Evolutionary conservation across 495 filamentous ascomycete species (phyloP).

Genomic region (Pseudomonodictys pantanalensis): DNA sequence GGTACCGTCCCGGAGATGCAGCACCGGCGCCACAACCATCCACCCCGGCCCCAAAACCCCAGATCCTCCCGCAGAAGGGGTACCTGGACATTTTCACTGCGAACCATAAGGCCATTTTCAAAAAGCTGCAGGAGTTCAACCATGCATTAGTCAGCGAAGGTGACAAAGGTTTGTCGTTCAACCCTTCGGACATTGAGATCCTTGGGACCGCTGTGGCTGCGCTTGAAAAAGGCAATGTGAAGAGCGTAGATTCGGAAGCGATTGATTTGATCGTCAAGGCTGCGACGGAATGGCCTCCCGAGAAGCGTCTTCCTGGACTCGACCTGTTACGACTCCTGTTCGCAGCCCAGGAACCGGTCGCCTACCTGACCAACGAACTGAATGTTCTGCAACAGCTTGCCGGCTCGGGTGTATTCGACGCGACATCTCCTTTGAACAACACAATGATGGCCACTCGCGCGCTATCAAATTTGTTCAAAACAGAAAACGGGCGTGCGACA

Average conservation of each 20-base stretch:
- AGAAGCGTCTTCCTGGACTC: constrained; percentile 74
- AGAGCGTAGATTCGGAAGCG: constrained; percentile 45
- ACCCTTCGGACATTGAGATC: constrained; percentile 62
- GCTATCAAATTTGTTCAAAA: constrained; percentile 84
- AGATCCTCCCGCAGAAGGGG: constrained; percentile 73
- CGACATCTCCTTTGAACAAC: constrained; percentile 60
- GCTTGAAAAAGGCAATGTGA: constrained; percentile 45
- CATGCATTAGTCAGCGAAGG: constrained; percentile 61
- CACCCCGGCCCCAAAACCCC: constrained; percentile 51
- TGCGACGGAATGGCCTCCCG: constrained; percentile 70
- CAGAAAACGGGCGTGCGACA: constrained; percentile 63
- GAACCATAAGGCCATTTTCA: constrained; percentile 61
- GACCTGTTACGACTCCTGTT: constrained; percentile 81
- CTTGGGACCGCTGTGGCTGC: constrained; percentile 55
- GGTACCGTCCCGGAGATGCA: constrained; percentile 71
- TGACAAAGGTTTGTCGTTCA: constrained; percentile 69
- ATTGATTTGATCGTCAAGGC: constrained; percentile 64
- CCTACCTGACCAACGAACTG: constrained; percentile 45
- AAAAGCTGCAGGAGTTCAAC: constrained; percentile 73
- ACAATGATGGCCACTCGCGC: constrained; percentile 81
- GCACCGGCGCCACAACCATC: constrained; percentile 36
- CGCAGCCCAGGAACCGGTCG: constrained; percentile 61
- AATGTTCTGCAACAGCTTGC: constrained; percentile 55
- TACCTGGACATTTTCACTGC: constrained; percentile 71
- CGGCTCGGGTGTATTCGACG: constrained; percentile 56